These are phyloP conservation scores for Zymoseptoria brevis DNA, from an alignment of 2,329 filamentous ascomycete genomes.

Conservation along the genomic window DNA sequence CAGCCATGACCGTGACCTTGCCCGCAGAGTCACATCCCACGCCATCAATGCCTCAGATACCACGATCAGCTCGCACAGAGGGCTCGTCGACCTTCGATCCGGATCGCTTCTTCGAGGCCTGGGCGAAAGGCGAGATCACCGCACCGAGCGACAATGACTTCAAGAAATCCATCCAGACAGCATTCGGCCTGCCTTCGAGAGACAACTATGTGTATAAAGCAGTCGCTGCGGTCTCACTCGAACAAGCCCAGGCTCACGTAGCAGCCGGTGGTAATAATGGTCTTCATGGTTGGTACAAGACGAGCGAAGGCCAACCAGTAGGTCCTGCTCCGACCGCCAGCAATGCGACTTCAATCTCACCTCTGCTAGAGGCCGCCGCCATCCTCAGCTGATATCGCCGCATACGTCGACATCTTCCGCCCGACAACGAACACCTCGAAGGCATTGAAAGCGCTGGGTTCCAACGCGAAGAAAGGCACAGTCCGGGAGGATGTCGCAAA, in stretches of 20 bases:
- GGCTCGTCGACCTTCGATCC: slow-evolving; percentile 40
- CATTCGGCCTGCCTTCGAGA: slow-evolving; percentile 39
- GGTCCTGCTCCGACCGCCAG: slow-evolving; percentile 5
- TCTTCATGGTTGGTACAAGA: slow-evolving; percentile 46
- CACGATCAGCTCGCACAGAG: slow-evolving; percentile 23
- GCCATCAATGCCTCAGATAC: not conserved
- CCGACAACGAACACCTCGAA: slow-evolving; percentile 52
- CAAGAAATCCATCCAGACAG: slow-evolving; percentile 37
- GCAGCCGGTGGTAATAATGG: slow-evolving; percentile 39
- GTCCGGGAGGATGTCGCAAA: slow-evolving; percentile 50
- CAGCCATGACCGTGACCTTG: too few species aligned
- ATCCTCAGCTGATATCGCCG: slow-evolving; percentile 50
- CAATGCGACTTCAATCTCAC: not conserved
- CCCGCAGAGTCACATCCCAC: not conserved
- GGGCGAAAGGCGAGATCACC: slow-evolving; percentile 34
- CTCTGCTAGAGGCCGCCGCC: slow-evolving; percentile 36
- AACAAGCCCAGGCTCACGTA: slow-evolving; percentile 43
- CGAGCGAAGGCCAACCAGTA: slow-evolving; percentile 34
- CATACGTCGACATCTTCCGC: slow-evolving; percentile 61
- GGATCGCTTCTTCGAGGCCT: slow-evolving; percentile 37
- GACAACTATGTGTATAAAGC: slow-evolving; percentile 47
- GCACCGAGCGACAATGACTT: slow-evolving; percentile 38
- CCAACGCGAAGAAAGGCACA: slow-evolving; percentile 60
- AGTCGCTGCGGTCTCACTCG: slow-evolving; percentile 43
- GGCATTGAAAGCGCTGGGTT: slow-evolving; percentile 53